Base-by-base conservation (phyloP, 208 protist genomes). In the Vickermania ingenoplastis region DNA sequence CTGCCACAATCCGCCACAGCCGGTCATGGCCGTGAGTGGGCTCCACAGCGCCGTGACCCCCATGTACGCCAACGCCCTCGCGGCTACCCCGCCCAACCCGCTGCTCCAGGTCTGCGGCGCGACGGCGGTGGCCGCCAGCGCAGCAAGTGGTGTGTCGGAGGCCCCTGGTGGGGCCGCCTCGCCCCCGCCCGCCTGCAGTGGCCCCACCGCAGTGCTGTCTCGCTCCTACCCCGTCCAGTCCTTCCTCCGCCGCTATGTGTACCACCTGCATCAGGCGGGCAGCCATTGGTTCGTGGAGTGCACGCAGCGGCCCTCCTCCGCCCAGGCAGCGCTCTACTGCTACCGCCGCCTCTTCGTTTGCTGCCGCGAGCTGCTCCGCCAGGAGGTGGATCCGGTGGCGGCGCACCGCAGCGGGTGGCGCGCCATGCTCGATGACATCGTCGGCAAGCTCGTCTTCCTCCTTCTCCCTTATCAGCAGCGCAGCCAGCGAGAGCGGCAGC, bases 1-100 rank as follows among this genome's bases (percentile, higher is more conserved):
- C 30, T 88, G 89, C 55, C 24, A 65, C 5, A 94, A 94, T 41
- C 50, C 50, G 7, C 36, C 36, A 17, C 17, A n/a, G 7, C 36
- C 36, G 36, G 36, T 45, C 11, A 7, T 45, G 11, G 36, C 7
- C 36, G 17, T 17, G 17, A n/a, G n/a, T n/a, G n/a, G n/a, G n/a
- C n/a, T n/a, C n/a, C n/a, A n/a, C n/a, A n/a, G n/a, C n/a, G n/a
- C n/a, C n/a, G n/a, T n/a, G n/a, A n/a, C n/a, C n/a, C n/a, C n/a
- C n/a, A n/a, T n/a, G n/a, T n/a, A n/a, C n/a, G 36, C 36, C 11
- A 7, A 17, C 36, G 11, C 17, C 11, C 7, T 45, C 11, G 36
- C 36, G 11, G 36, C 36, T 17, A 45, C 36, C 36, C 36, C 36
- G 7, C 36, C 7, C 36, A 17, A 45, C 17, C 36, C 17, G 7